Conservation (phyloP, 2,329 filamentous ascomycete genomes). For the Decorospora gaudefroyi region DNA sequence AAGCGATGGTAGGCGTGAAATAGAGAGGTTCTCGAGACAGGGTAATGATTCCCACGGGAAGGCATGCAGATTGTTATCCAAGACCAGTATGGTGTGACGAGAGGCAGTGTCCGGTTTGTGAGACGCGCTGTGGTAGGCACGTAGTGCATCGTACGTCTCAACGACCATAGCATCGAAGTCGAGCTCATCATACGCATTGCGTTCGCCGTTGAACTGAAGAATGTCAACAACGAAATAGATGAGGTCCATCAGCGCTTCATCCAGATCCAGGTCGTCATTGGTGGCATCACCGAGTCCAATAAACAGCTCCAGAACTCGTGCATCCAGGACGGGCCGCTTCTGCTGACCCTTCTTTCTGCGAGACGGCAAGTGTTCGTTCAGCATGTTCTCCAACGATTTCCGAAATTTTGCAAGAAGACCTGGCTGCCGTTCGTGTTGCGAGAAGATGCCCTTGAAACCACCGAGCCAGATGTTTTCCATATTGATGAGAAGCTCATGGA, state of each 20-base stretch:
- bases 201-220: slow-evolving; percentile 92
- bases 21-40: slow-evolving; percentile 75
- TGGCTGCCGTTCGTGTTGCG: slow-evolving; percentile 66
- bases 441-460: slow-evolving; percentile 93
- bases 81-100: slow-evolving; percentile 80
- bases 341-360: slow-evolving; percentile 64
- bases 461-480: slow-evolving; percentile 95
- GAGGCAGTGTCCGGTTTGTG: slow-evolving; percentile 44
- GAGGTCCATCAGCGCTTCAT: slow-evolving; percentile 87
- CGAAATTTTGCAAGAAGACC: slow-evolving; percentile 75
- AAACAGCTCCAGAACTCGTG: slow-evolving; percentile 81
- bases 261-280: slow-evolving; percentile 70
- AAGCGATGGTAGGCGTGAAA: slow-evolving; percentile 87
- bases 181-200: slow-evolving; percentile 96
- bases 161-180: slow-evolving; percentile 92
- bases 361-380: slow-evolving; percentile 86
- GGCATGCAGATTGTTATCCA: slow-evolving; percentile 86
- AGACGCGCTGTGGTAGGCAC: slow-evolving; percentile 69
- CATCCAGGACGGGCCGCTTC: slow-evolving; percentile 60
- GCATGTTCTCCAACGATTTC: slow-evolving; percentile 73
- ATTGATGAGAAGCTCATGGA: slow-evolving; percentile 78
- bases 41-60: slow-evolving; percentile 97
- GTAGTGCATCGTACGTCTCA: slow-evolving; percentile 82
- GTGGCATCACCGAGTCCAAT: slow-evolving; percentile 78
- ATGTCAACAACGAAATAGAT: slow-evolving; percentile 97